Evolutionary conservation across 306 rosid species (phyloP).

Genomic region (Malus sieversii): DNA sequence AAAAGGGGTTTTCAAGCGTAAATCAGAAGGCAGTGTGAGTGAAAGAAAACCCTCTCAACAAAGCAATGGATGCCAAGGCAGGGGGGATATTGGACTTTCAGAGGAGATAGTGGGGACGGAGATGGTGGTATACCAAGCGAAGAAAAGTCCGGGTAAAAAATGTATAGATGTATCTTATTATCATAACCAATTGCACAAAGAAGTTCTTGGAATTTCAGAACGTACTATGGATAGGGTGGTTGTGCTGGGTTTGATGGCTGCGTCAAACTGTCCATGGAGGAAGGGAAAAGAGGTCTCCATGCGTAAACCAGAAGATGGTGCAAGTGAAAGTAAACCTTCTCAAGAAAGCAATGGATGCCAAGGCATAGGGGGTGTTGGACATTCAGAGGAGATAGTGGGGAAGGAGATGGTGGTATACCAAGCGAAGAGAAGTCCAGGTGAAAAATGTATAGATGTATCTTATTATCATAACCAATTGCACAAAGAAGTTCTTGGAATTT

Average conservation of each 20-base stretch:
- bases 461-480: slow-evolving; percentile 3
- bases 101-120: slow-evolving; percentile 35
- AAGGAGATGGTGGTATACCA: slow-evolving; percentile 31
- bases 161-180: slow-evolving; percentile 8
- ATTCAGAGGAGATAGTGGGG: slow-evolving; percentile 25
- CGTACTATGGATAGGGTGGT: slow-evolving; percentile 26
- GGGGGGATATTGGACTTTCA: not conserved
- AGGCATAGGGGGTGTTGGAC: not conserved
- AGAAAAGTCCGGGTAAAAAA: slow-evolving; percentile 16
- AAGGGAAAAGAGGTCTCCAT: slow-evolving; percentile 27
- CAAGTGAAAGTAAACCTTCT: not conserved
- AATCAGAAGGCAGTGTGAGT: slow-evolving; percentile 16
- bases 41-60: slow-evolving; percentile 7
- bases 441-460: slow-evolving; percentile 19
- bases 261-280: slow-evolving; percentile 54
- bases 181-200: slow-evolving; percentile 12
- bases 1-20: slow-evolving; percentile 21
- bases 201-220: slow-evolving; percentile 7
- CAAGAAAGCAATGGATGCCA: slow-evolving; percentile 4
- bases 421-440: slow-evolving; percentile 13
- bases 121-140: slow-evolving; percentile 25
- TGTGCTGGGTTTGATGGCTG: slow-evolving; percentile 54
- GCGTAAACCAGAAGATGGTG: slow-evolving; percentile 18
- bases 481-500: slow-evolving; percentile 8
- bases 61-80: slow-evolving; percentile 10